phyloP scores from a whole-genome alignment of 2,329 filamentous ascomycete genomes.

The Zasmidium angulare region DNA sequence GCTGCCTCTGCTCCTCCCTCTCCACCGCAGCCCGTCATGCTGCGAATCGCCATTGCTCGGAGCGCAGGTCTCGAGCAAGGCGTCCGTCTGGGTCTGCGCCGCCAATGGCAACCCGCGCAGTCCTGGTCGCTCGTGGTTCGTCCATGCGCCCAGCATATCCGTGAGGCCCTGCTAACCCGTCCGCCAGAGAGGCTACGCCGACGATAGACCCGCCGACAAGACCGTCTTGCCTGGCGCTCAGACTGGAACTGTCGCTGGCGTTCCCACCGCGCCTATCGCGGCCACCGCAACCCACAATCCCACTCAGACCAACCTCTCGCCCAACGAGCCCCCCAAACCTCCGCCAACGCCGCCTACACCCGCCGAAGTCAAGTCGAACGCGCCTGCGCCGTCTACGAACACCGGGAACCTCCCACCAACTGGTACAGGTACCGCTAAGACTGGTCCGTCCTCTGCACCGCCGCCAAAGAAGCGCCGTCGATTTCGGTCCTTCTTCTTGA shows the following conservation, averaged over 20 bases:
- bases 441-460: slow-evolving; percentile 44
- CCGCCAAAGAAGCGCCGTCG: slow-evolving; percentile 66
- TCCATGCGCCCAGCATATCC: background rate
- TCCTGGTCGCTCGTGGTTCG: slow-evolving; percentile 9
- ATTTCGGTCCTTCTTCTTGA: slow-evolving; percentile 74
- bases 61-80: slow-evolving; percentile 18
- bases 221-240: slow-evolving; percentile 35
- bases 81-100: slow-evolving; percentile 10
- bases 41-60: slow-evolving; percentile 24
- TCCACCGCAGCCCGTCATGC: slow-evolving; percentile 18
- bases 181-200: slow-evolving; percentile 32
- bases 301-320: slow-evolving; percentile 14
- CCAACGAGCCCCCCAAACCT: slow-evolving; percentile 16
- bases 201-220: slow-evolving; percentile 31
- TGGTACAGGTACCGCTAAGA: slow-evolving; percentile 38
- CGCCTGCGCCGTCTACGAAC: slow-evolving; percentile 25
- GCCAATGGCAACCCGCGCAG: slow-evolving; percentile 16
- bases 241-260: slow-evolving; percentile 29
- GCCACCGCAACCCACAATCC: slow-evolving; percentile 16
- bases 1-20: background rate
- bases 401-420: slow-evolving; percentile 32
- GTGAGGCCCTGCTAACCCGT: background rate
- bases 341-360: slow-evolving; percentile 29
- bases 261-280: slow-evolving; percentile 33
- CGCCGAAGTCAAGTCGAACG: slow-evolving; percentile 19